phyloP scores from a whole-genome alignment of 208 protist genomes.

The Naegleria lovaniensis region DNA sequence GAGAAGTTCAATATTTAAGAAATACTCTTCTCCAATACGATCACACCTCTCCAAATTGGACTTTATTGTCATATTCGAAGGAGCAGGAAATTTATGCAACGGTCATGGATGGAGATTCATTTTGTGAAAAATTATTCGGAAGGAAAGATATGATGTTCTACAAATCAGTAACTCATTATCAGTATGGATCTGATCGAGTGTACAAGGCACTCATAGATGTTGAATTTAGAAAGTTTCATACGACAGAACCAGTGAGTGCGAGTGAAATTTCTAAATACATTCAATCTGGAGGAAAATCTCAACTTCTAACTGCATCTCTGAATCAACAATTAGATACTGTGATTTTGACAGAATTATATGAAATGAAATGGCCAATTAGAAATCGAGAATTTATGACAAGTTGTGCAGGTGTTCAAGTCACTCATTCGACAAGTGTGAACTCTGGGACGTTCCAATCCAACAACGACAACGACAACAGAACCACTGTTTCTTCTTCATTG shows the following conservation, averaged over 20 bases:
- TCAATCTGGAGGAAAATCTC: too few species aligned
- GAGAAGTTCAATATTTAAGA: background rate
- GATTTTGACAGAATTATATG: background rate
- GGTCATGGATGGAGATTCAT: background rate
- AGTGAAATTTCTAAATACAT: background rate
- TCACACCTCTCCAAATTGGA: background rate
- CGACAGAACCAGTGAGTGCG: background rate
- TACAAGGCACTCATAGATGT: background rate
- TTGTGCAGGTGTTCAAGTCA: background rate
- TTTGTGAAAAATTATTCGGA: background rate
- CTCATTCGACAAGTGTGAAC: too few species aligned
- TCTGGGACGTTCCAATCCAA: too few species aligned
- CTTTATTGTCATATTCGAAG: background rate
- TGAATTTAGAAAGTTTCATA: background rate
- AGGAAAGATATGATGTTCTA: background rate
- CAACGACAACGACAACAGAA: too few species aligned
- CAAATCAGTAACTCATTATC: background rate
- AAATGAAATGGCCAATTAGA: background rate
- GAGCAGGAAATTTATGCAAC: background rate
- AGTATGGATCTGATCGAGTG: background rate
- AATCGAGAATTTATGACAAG: background rate
- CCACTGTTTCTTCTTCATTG: background rate
- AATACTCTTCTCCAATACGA: background rate
- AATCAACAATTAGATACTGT: background rate
- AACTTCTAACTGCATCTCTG: too few species aligned